Evolutionary conservation across 352 stramenopile genomes (phyloP), one percentile per base, ranked within the genome.

Genomic region (Pythium rishiriense): DNA sequence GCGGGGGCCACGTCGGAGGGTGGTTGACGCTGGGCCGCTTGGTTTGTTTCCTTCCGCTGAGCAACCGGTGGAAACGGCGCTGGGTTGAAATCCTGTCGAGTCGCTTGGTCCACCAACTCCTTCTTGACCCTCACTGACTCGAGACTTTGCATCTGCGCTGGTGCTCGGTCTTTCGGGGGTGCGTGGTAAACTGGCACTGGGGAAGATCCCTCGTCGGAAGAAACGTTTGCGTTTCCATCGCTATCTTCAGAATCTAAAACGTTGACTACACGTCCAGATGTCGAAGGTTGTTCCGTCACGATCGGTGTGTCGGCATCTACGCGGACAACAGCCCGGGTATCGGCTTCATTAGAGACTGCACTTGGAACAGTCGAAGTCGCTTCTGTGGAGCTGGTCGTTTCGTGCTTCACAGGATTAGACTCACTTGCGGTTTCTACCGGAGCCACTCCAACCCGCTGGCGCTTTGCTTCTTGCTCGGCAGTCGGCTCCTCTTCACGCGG

Each of bases 121-220:
- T 66, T 58, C 49, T 66, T 66, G 19, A 66, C 29, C 8, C 50
- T 41, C 58, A 66, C 58, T 5, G 58, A 66, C 19, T 66, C 49
- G 0, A 66, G 26, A 28, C 46, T 52, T 26, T 64, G 58, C 37
- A 54, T 53, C 6, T 46, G 50, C 9, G 58, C 28, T 15, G 49
- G 24, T 4, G 39, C 12, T 9, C 28, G 54, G 12, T 41, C 25
- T 10, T 21, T 28, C 8, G 28, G 29, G 1, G 41, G 43, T 17
- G 41, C 24, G 5, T 11, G 41, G 10, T 33, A 21, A 37, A 47
- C 47, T 4, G 43, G 17, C 29, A 31, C 19, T 11, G 50, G 52
- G 0, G 58, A 52, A 4, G 47, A 64, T 17, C 47, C 21, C 3
- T 49, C 58, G 21, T 64, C 58, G 4, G 54, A 61, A 4, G 54